Conservation (phyloP, 495 filamentous ascomycete genomes). For the Sporormia fimetaria region DNA sequence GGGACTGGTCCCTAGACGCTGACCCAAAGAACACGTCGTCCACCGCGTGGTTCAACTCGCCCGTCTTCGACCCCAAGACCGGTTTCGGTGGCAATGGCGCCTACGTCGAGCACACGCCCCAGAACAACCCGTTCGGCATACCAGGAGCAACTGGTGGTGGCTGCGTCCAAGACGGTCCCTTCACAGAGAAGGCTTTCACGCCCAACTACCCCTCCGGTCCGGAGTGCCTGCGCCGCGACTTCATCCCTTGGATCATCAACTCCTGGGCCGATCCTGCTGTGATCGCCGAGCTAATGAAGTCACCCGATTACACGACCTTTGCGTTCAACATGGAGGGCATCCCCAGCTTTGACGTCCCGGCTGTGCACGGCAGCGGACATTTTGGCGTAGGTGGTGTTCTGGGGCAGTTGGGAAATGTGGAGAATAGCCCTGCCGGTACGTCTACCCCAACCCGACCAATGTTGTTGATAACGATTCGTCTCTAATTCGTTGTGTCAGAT, state of each 20-base stretch:
- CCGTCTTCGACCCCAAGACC: conserved; percentile 6
- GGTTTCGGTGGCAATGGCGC: conserved; percentile 12
- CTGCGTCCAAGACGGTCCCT: conserved; percentile 14
- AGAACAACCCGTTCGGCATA: conserved; percentile 7
- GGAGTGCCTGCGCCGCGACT: conserved; percentile 12
- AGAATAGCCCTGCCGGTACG: conserved; percentile 5
- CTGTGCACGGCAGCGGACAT: conserved; percentile 12
- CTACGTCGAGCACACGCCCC: conserved; percentile 1
- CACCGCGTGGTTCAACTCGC: conserved; percentile 1
- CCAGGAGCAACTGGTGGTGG: conserved; percentile 11
- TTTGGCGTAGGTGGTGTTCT: conserved; percentile 11
- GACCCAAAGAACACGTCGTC: conserved; percentile 2
- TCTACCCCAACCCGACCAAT: not conserved
- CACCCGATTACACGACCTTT: conserved; percentile 8
- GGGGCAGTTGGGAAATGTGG: conserved; percentile 11
- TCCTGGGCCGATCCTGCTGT: conserved; percentile 2
- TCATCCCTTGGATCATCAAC: conserved; percentile 13
- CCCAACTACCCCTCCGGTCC: conserved; percentile 5
- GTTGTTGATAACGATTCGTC: not conserved
- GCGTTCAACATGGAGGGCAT: conserved; percentile 6
- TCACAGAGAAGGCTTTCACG: conserved; percentile 2
- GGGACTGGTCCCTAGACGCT: conserved; percentile 13
- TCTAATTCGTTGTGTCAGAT: not conserved
- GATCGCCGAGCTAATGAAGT: conserved; percentile 1
- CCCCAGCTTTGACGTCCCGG: conserved; percentile 10